Conservation (phyloP, 2,329 filamentous ascomycete genomes). For the Diplodia mutila region DNA sequence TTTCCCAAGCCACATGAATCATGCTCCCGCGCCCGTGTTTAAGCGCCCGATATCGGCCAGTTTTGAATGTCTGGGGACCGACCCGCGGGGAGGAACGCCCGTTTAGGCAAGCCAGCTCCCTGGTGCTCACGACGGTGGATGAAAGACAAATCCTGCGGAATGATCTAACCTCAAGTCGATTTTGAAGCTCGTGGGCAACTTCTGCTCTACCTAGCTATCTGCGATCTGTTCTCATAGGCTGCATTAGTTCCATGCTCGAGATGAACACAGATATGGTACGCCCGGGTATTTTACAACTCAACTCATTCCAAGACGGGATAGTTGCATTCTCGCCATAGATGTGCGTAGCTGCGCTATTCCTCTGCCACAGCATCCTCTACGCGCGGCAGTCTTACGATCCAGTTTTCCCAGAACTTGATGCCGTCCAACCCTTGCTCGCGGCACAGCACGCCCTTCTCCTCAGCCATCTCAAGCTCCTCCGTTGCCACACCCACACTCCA, state of each 20-base stretch:
- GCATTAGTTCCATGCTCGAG: background rate
- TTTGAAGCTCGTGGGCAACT: background rate
- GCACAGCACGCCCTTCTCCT: conserved; percentile 84
- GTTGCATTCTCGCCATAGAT: background rate
- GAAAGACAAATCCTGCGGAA: background rate
- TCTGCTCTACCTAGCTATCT: background rate
- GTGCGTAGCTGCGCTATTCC: background rate
- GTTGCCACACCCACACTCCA: conserved; percentile 97
- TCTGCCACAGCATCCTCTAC: background rate
- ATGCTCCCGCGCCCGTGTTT: conserved; percentile 6
- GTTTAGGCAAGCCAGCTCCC: background rate
- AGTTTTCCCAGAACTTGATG: conserved; percentile 89
- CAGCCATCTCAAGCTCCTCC: conserved; percentile 96
- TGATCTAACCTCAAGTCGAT: background rate
- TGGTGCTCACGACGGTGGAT: background rate
- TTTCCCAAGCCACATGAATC: conserved; percentile 8
- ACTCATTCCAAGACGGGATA: background rate
- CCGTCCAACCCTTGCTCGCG: conserved; percentile 92
- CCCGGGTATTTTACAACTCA: background rate
- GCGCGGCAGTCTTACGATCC: conserved; percentile 34
- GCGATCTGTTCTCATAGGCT: background rate
- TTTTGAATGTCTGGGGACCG: background rate
- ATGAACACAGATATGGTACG: background rate
- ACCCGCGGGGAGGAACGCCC: background rate
- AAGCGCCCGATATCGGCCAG: conserved; percentile 22